These are phyloP conservation scores for Clitoria ternatea DNA, from an alignment of 306 rosid species.

Conservation along the genomic window DNA sequence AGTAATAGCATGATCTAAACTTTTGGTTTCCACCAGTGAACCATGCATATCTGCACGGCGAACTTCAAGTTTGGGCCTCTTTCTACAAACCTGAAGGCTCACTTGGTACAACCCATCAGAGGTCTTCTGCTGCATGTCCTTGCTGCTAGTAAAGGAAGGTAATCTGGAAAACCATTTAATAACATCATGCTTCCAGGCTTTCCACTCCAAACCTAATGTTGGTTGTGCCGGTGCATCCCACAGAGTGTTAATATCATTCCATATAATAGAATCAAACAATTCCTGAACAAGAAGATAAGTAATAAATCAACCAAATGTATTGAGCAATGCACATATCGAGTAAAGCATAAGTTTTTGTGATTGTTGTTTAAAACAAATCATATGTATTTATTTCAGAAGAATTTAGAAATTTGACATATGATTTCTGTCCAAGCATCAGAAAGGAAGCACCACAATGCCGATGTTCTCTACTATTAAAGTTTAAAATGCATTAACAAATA, in stretches of 20 bases:
- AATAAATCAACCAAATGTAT: conserved; percentile 22
- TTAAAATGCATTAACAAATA: neutral
- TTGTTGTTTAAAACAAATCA: neutral
- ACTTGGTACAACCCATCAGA: conserved; percentile 43
- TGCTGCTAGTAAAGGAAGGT: conserved; percentile 37
- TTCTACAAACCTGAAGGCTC: conserved; percentile 51
- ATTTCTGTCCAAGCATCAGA: neutral
- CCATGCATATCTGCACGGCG: conserved; percentile 70
- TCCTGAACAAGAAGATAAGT: conserved; percentile 51
- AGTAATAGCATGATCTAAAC: conserved; percentile 44
- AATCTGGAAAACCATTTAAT: conserved; percentile 69
- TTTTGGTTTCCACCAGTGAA: conserved; percentile 43
- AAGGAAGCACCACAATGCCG: neutral
- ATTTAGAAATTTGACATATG: neutral
- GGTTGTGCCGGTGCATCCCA: conserved; percentile 47
- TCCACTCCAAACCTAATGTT: conserved; percentile 63
- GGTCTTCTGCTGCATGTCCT: conserved; percentile 38
- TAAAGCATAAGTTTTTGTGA: conserved; percentile 3
- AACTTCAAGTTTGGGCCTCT: conserved; percentile 79
- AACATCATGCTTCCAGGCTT: conserved; percentile 80
- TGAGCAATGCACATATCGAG: conserved; percentile 1
- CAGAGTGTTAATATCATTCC: conserved; percentile 63
- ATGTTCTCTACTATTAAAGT: neutral
- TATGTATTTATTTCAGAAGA: neutral
- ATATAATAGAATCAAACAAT: conserved; percentile 57